Conservation (phyloP, 78 protist genomes). For the Dictyostelium intermedium region DNA sequence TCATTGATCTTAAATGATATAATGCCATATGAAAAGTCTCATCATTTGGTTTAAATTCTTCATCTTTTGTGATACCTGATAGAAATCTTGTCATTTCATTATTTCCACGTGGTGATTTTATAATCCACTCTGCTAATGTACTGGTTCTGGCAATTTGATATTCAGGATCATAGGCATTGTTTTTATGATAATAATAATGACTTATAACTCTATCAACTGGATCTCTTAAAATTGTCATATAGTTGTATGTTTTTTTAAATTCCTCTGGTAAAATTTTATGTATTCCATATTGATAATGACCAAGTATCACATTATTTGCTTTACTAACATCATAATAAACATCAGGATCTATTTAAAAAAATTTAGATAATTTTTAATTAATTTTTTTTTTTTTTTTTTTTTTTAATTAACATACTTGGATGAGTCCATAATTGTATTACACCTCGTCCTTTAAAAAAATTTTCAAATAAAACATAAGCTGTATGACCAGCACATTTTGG, state of each 20-base stretch:
- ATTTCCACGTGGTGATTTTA: not conserved
- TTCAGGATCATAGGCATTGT: not conserved
- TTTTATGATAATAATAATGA: constrained; percentile 21
- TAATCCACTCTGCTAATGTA: constrained; percentile 9
- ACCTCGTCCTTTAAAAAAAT: not conserved
- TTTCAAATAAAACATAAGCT: not conserved
- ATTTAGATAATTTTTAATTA: no score
- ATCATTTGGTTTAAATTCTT: not conserved
- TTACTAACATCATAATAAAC: not conserved
- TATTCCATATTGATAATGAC: not conserved
- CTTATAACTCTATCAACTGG: constrained; percentile 31
- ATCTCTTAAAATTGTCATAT: constrained; percentile 41
- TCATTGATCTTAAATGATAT: not conserved
- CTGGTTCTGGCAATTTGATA: not conserved
- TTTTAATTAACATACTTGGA: not conserved
- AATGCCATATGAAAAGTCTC: not conserved
- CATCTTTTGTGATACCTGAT: not conserved
- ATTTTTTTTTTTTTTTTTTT: no score
- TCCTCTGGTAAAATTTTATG: not conserved
- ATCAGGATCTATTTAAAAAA: no score
- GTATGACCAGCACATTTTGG: constrained; percentile 36
- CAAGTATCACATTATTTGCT: not conserved
- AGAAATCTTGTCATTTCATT: constrained; percentile 27
- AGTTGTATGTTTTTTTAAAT: not conserved
- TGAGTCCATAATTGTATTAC: not conserved